These are phyloP conservation scores for Taxillus chinensis DNA, from an alignment of 164 flowering plant species.

Conservation along the genomic window DNA sequence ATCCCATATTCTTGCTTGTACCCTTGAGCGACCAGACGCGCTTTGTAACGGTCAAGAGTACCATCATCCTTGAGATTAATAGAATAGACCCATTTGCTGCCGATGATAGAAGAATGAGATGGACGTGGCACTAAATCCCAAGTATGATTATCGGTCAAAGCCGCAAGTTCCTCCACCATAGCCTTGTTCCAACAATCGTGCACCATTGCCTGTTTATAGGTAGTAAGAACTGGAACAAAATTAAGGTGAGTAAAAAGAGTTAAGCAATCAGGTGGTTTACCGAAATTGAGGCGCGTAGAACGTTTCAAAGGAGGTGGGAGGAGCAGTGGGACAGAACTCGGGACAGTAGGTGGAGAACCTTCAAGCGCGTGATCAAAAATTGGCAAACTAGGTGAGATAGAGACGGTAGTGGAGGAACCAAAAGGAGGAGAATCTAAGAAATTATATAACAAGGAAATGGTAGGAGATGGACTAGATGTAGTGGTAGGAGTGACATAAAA, in stretches of 20 bases:
- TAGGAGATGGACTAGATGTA: not conserved
- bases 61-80: not conserved
- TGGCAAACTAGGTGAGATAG: not conserved
- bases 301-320: not conserved
- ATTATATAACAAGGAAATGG: not conserved
- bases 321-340: not conserved
- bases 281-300: not conserved
- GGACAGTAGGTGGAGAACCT: not conserved
- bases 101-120: not conserved
- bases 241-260: not conserved
- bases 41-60: not conserved
- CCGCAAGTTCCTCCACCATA: not conserved
- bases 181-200: not conserved
- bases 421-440: not conserved
- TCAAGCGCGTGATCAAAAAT: too few relatives aligned
- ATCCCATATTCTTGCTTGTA: conserved; percentile 1
- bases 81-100: not conserved
- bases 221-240: not conserved
- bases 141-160: not conserved
- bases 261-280: not conserved
- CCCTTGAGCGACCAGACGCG: not conserved
- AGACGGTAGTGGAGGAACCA: not conserved
- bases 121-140: not conserved
- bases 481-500: not conserved
- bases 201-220: not conserved